Evolutionary conservation across 106 monocot species (phyloP).

Genomic region (Allium fistulosum): DNA sequence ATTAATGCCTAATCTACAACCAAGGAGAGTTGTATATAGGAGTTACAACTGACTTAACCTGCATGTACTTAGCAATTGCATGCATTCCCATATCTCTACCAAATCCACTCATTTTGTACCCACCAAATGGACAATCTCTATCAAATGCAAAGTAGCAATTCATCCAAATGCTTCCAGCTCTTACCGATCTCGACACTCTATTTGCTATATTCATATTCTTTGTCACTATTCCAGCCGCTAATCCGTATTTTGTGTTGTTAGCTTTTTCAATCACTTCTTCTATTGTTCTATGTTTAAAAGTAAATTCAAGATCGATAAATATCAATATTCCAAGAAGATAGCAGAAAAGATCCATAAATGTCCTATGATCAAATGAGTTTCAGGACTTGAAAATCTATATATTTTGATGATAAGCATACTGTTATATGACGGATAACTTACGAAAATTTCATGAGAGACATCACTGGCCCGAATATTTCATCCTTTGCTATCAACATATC

Average conservation of each 20-base stretch:
- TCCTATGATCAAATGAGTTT: too few relatives aligned
- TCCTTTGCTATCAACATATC: slow-evolving; percentile 46
- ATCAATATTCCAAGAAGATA: too few relatives aligned
- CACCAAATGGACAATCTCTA: slow-evolving; percentile 31
- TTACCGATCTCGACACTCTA: slow-evolving; percentile 40
- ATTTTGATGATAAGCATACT: too few relatives aligned
- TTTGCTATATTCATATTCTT: slow-evolving; percentile 46
- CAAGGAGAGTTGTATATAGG: slow-evolving; percentile 50
- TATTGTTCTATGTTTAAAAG: slow-evolving; percentile 21
- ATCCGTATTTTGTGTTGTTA: slow-evolving; percentile 13
- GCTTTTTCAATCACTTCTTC: slow-evolving; percentile 37
- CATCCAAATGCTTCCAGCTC: slow-evolving; percentile 39
- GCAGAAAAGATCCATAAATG: too few relatives aligned
- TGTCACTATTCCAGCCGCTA: slow-evolving; percentile 49
- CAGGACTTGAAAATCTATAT: too few relatives aligned
- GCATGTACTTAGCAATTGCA: slow-evolving; percentile 30
- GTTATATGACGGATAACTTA: slow-evolving; percentile 2
- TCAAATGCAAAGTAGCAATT: slow-evolving; percentile 54
- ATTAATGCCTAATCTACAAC: slow-evolving; percentile 4
- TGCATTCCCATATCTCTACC: slow-evolving; percentile 35
- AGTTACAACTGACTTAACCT: slow-evolving; percentile 41
- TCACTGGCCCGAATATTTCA: slow-evolving; percentile 54
- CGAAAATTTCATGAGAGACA: slow-evolving; percentile 56
- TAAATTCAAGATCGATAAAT: too few relatives aligned
- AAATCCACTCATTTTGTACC: slow-evolving; percentile 60